Evolutionary conservation across 1,284 basidiomycete genomes (phyloP).

Genomic region (Wolfiporia cocos): DNA sequence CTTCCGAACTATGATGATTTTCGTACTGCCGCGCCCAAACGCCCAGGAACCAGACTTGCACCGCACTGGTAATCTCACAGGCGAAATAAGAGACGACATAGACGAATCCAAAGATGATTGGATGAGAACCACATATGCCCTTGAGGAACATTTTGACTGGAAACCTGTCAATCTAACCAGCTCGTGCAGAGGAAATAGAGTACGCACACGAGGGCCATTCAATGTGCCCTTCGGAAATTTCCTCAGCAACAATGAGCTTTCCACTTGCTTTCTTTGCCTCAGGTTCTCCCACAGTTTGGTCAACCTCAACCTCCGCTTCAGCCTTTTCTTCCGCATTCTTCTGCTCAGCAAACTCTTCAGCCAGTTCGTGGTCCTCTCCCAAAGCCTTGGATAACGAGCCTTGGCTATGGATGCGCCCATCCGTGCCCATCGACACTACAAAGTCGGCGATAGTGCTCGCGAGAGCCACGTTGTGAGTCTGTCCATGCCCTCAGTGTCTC

Average conservation of each 20-base stretch:
- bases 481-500: not conserved
- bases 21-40: constrained; percentile 21
- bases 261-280: constrained; percentile 22
- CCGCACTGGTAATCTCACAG: constrained; percentile 11
- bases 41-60: constrained; percentile 15
- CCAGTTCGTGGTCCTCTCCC: constrained; percentile 29
- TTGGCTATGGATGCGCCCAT: constrained; percentile 39
- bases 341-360: too few species aligned
- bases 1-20: constrained; percentile 8
- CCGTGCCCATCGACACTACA: constrained; percentile 46
- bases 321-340: too few species aligned
- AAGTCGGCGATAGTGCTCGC: constrained; percentile 53
- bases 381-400: constrained; percentile 38
- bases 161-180: not conserved
- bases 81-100: constrained; percentile 19
- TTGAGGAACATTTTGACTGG: constrained; percentile 26
- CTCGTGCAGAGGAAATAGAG: not conserved
- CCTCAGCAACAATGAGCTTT: constrained; percentile 47
- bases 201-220: constrained; percentile 25
- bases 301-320: too few species aligned
- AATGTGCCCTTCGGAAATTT: constrained; percentile 47
- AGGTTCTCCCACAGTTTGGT: too few species aligned
- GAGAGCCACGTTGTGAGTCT: constrained; percentile 39
- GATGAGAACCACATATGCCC: constrained; percentile 25
- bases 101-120: constrained; percentile 27